These are phyloP conservation scores for Sarocladiaceae sp. DNA, from an alignment of 2,329 filamentous ascomycete species.

Conservation along the genomic window DNA sequence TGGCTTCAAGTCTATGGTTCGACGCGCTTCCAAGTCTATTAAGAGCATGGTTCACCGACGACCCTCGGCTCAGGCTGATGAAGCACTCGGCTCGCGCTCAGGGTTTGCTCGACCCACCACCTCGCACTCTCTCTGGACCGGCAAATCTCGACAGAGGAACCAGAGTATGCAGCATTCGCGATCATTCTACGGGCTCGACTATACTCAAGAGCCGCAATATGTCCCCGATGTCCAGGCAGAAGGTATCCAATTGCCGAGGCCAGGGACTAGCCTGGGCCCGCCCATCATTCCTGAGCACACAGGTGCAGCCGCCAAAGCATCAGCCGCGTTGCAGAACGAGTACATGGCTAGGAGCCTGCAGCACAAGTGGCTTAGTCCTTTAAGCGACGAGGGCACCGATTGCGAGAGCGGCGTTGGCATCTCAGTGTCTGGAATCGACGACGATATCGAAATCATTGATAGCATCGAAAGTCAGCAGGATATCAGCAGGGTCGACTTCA, in stretches of 20 bases:
- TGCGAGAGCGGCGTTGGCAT: conserved; percentile 64
- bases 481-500: conserved; percentile 56
- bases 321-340: conserved; percentile 56
- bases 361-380: conserved; percentile 38
- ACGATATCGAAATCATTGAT: conserved; percentile 27
- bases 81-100: conserved; percentile 13
- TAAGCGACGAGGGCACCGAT: conserved; percentile 48
- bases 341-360: conserved; percentile 28
- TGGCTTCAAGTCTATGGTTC: conserved; percentile 23
- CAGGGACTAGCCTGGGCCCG: conserved; percentile 48
- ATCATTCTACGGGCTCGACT: conserved; percentile 38
- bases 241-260: conserved; percentile 32
- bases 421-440: conserved; percentile 40
- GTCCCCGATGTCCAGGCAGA: conserved; percentile 23
- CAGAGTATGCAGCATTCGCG: conserved; percentile 30
- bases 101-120: conserved; percentile 35
- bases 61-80: conserved; percentile 33
- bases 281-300: conserved; percentile 57
- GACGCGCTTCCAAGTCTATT: conserved; percentile 51
- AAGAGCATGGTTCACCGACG: conserved; percentile 48
- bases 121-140: conserved; percentile 38
- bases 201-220: conserved; percentile 20
- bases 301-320: conserved; percentile 58
- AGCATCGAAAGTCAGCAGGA: conserved; percentile 21
- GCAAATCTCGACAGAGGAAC: background rate